phyloP scores from a whole-genome alignment of 2,329 filamentous ascomycete genomes.

The Colletotrichum neosansevieriae region DNA sequence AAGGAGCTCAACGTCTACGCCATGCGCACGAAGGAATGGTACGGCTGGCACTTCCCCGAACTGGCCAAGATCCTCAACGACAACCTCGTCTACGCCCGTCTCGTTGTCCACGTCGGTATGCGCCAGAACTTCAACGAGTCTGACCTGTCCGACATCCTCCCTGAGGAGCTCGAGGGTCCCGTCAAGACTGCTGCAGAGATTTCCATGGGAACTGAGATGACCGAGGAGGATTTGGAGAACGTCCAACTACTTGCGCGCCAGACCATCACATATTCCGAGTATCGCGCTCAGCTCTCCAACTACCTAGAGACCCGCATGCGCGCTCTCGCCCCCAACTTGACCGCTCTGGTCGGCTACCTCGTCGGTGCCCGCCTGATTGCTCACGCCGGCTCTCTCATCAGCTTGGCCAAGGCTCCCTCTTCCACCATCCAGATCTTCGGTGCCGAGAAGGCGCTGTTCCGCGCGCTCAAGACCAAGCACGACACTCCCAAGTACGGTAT shows the following conservation, averaged over 20 bases:
- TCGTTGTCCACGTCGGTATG: conserved; percentile 91
- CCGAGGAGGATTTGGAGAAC: conserved; percentile 90
- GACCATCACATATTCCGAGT: conserved; percentile 91
- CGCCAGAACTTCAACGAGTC: conserved; percentile 80
- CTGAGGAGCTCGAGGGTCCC: conserved; percentile 92
- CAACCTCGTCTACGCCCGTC: conserved; percentile 91
- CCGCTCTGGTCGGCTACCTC: conserved; percentile 90
- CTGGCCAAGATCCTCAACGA: conserved; percentile 97
- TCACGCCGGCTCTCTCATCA: conserved; percentile 93
- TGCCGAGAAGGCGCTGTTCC: conserved; percentile 98
- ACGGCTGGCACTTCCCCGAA: conserved; percentile 99
- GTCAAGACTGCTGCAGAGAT: conserved; percentile 96
- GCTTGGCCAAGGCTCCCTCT: conserved; percentile 92
- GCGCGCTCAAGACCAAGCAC: conserved; percentile 98
- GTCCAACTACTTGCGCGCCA: conserved; percentile 93
- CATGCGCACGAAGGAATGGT: conserved; percentile 99
- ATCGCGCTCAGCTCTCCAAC: conserved; percentile 86
- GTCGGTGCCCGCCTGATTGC: conserved; percentile 96
- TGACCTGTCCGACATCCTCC: conserved; percentile 90
- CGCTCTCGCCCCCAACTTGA: conserved; percentile 95
- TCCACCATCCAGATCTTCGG: conserved; percentile 98
- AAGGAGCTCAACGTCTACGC: conserved; percentile 99
- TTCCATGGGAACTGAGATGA: conserved; percentile 98
- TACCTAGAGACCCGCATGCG: conserved; percentile 96
- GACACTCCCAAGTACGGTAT: conserved; percentile 98